Base-by-base conservation (phyloP, 306 rosid species). In the Sicyos edulis region DNA sequence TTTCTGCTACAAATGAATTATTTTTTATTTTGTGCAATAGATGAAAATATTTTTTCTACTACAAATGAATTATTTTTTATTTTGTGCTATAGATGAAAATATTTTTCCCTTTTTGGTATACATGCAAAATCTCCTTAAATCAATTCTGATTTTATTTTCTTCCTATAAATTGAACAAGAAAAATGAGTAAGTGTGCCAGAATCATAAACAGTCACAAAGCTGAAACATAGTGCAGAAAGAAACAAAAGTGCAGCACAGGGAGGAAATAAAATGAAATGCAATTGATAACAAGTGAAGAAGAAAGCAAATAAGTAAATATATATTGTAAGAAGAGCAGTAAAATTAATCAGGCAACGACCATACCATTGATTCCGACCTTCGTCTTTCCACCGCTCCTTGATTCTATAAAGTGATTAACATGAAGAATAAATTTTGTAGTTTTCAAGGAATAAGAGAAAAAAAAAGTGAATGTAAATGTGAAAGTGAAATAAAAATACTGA, bases 341-440 rank as follows among this genome's bases (percentile, higher is more conserved):
- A 32, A 32, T 20, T 44, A 20, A 45, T 45, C 17, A 3, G 45
- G 52, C 60, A 72, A 66, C 73, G 82, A 63, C 77, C 4, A 32
- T 32, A 92, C 98, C 98, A 24, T 92, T 92, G 78, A 92, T 92
- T 77, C 98, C 98, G 29, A 92, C 72, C 83, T 85, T 87, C 10
- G 86, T 77, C 86, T 84, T 90, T 75, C 80, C 92, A 32, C 89
- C 15, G 71, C 82, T 84, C 81, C 90, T 73, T 67, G 91, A 74
- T 77, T 80, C 98, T 92, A 16, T 45, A 54, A n/a, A n/a, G n/a
- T n/a, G n/a, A n/a, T n/a, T n/a, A n/a, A n/a, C n/a, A n/a, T n/a
- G 59, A 51, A 66, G 3, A 66, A 19, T 5, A 1, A 13, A 32
- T 37, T 63, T 40, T 17, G 14, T 34, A 32, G 8, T 34, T n/a